These are phyloP conservation scores for Conringia planisiliqua DNA, from an alignment of 345 rosid genomes.

Conservation along the genomic window DNA sequence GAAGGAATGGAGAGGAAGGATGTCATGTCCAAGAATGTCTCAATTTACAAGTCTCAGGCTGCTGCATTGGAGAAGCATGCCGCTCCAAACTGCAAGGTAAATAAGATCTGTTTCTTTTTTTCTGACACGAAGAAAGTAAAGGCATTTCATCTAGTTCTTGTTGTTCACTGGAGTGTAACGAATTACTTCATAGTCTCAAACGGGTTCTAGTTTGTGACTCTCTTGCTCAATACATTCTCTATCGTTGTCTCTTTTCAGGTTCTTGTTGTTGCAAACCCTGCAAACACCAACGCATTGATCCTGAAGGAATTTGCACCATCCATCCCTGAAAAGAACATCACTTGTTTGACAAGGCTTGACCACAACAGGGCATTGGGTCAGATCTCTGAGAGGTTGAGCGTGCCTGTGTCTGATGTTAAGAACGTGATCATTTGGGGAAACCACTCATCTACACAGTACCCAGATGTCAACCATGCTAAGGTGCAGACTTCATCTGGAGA, in stretches of 20 bases:
- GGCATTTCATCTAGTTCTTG: neutral
- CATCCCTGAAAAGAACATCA: constrained; percentile 88
- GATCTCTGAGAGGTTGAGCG: constrained; percentile 81
- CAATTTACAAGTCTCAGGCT: constrained; percentile 97
- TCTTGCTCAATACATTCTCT: no score
- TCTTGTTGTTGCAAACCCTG: constrained; percentile 97
- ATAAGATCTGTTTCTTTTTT: neutral
- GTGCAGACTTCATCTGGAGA: constrained; percentile 69
- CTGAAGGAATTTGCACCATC: constrained; percentile 97
- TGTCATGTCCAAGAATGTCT: constrained; percentile 95
- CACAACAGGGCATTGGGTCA: constrained; percentile 99
- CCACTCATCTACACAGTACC: constrained; percentile 96
- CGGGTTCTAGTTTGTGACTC: neutral
- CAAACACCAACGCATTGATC: constrained; percentile 97
- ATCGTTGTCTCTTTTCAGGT: constrained; percentile 57
- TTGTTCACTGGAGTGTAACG: no score
- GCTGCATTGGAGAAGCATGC: constrained; percentile 90
- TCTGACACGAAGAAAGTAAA: neutral
- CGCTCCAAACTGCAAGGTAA: constrained; percentile 96
- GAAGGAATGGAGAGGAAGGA: constrained; percentile 99
- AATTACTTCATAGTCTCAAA: neutral
- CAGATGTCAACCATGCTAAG: constrained; percentile 98
- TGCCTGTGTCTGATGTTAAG: constrained; percentile 89
- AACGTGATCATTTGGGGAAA: constrained; percentile 98
- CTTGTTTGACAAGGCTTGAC: constrained; percentile 92